Conservation (phyloP, 2,329 filamentous ascomycete genomes). For the Tetracladium maxilliforme region DNA sequence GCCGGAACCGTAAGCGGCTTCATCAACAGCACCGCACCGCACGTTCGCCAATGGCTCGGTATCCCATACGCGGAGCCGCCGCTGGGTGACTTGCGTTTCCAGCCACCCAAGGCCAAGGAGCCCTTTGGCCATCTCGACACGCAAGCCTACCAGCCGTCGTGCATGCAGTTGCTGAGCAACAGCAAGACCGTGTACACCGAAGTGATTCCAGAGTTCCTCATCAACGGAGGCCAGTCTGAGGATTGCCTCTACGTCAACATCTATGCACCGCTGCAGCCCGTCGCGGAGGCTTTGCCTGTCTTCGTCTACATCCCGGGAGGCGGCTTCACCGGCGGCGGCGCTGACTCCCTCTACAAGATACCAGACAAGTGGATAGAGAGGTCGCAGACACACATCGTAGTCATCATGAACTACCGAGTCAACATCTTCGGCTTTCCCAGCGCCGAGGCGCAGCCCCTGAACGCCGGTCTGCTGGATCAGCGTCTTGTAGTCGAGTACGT, state of each 20-base stretch:
- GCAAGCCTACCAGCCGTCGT: slow-evolving; percentile 8
- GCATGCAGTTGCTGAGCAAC: slow-evolving; percentile 7
- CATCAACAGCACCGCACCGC: slow-evolving; percentile 4
- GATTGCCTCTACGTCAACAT: slow-evolving; percentile 13
- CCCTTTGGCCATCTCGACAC: slow-evolving; percentile 5
- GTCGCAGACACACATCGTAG: slow-evolving; percentile 11
- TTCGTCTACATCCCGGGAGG: slow-evolving; percentile 12
- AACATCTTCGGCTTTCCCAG: slow-evolving; percentile 22
- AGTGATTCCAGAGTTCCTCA: slow-evolving; percentile 1
- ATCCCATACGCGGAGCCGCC: slow-evolving; percentile 38
- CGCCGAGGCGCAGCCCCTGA: slow-evolving; percentile 9
- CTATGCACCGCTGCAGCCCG: slow-evolving; percentile 7
- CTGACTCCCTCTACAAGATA: slow-evolving; percentile 6
- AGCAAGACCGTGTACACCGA: slow-evolving; percentile 2
- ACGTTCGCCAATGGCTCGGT: slow-evolving; percentile 19
- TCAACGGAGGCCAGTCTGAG: slow-evolving; percentile 7
- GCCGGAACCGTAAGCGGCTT: slow-evolving; percentile 10
- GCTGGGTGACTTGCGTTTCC: slow-evolving; percentile 24
- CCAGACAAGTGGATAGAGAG: slow-evolving; percentile 7
- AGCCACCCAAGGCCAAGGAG: slow-evolving; percentile 7
- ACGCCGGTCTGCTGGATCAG: slow-evolving; percentile 7
- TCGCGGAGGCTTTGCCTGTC: slow-evolving; percentile 8
- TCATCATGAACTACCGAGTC: slow-evolving; percentile 19
- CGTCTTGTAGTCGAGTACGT: slow-evolving; percentile 21
- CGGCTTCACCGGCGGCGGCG: slow-evolving; percentile 6